phyloP scores from a whole-genome alignment of 805 yeast genomes.

The Teunomyces tritomae region DNA sequence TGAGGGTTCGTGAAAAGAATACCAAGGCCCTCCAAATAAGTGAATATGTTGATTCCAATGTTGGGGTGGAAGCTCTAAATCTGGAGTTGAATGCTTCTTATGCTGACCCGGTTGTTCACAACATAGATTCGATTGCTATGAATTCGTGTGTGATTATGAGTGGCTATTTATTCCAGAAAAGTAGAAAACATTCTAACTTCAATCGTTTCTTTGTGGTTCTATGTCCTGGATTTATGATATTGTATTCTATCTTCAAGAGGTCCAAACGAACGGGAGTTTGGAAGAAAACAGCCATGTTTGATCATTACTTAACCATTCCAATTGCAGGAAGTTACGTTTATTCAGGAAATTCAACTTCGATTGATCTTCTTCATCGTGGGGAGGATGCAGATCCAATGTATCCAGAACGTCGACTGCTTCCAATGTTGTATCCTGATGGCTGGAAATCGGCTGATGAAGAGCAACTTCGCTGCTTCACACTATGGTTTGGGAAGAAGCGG shows the following conservation, averaged over 20 bases:
- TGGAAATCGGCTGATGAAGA: slow-evolving; percentile 83
- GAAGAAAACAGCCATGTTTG: slow-evolving; percentile 47
- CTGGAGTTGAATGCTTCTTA: slow-evolving; percentile 27
- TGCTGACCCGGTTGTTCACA: slow-evolving; percentile 53
- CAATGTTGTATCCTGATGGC: slow-evolving; percentile 77
- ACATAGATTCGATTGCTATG: slow-evolving; percentile 57
- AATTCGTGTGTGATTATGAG: slow-evolving; percentile 57
- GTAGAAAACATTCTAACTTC: slow-evolving; percentile 67
- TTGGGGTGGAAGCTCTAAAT: slow-evolving; percentile 32
- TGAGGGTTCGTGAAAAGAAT: slow-evolving; percentile 44
- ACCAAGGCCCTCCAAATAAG: slow-evolving; percentile 45
- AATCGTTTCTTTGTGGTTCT: slow-evolving; percentile 58
- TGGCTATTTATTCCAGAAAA: slow-evolving; percentile 70
- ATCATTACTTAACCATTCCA: slow-evolving; percentile 57
- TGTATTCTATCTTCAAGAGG: slow-evolving; percentile 54
- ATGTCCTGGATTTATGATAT: slow-evolving; percentile 64
- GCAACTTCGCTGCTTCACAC: slow-evolving; percentile 67
- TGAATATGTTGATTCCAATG: slow-evolving; percentile 56
- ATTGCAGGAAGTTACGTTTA: slow-evolving; percentile 70
- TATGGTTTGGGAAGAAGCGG: slow-evolving; percentile 77
- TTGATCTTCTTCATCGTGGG: slow-evolving; percentile 51
- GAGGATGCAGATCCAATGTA: slow-evolving; percentile 44
- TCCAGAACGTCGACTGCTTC: slow-evolving; percentile 59
- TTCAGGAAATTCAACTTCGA: slow-evolving; percentile 60
- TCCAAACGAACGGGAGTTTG: slow-evolving; percentile 44